Evolutionary conservation across 2,329 filamentous ascomycete genomes (phyloP).

Genomic region (Graphilbum sp.): DNA sequence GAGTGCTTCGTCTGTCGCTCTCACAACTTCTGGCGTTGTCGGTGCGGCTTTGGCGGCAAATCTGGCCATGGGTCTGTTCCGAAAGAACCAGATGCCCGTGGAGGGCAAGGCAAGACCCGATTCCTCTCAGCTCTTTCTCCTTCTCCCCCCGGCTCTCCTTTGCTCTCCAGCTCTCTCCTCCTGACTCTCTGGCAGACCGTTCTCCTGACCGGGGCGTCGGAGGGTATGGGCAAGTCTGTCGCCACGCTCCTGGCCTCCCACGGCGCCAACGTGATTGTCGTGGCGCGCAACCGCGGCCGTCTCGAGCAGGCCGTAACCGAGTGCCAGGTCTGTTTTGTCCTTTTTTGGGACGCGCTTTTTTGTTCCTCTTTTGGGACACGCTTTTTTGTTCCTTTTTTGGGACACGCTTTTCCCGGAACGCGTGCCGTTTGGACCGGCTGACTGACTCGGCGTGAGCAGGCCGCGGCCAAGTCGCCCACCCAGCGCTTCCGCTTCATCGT

Average conservation of each 20-base stretch:
- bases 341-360: not conserved
- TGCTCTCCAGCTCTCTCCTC: too few species aligned
- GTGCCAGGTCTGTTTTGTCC: slow-evolving; percentile 33
- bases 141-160: too few species aligned
- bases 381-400: not conserved
- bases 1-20: slow-evolving; percentile 9
- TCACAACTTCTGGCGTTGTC: slow-evolving; percentile 16
- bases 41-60: slow-evolving; percentile 17
- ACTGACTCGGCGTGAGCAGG: slow-evolving; percentile 21
- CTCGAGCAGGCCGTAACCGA: slow-evolving; percentile 53
- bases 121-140: too few species aligned
- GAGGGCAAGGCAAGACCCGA: slow-evolving; percentile 63
- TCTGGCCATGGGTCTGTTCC: slow-evolving; percentile 49
- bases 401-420: too few species aligned
- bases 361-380: not conserved
- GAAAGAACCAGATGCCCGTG: slow-evolving; percentile 66
- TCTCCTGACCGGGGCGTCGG: slow-evolving; percentile 78
- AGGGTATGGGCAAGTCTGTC: slow-evolving; percentile 73
- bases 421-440: too few species aligned
- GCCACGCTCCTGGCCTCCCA: slow-evolving; percentile 61
- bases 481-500: slow-evolving; percentile 76
- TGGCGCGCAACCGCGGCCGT: slow-evolving; percentile 61
- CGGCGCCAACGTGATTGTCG: slow-evolving; percentile 74
- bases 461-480: slow-evolving; percentile 46
- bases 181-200: too few species aligned